Percentiles rank a stretch among this genome's conserved stretches.
Evolutionary conservation across 2,329 filamentous ascomycete species (phyloP).

Genomic region (Calonectria henricotiae): DNA sequence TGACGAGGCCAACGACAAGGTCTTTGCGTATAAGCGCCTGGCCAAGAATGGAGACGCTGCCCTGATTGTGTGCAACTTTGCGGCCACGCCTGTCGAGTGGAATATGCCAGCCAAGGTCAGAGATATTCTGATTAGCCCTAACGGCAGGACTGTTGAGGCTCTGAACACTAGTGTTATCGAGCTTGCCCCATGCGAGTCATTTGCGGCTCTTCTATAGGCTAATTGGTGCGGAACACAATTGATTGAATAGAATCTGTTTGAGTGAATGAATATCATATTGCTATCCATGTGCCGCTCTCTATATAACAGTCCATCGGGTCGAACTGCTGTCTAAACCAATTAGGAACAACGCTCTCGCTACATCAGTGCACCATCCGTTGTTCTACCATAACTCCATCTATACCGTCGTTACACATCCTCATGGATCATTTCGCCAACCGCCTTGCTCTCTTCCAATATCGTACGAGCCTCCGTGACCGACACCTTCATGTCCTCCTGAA

Average conservation of each 20-base stretch:
- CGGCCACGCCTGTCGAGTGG: conserved; percentile 56
- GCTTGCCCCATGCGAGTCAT: conserved; percentile 59
- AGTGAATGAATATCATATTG: background rate
- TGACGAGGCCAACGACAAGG: conserved; percentile 57
- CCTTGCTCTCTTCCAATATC: conserved; percentile 78
- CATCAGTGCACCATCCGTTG: background rate
- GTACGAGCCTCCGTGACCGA: conserved; percentile 62
- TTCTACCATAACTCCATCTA: background rate
- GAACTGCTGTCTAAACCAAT: background rate
- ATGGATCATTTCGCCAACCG: conserved; percentile 78
- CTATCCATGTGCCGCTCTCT: background rate
- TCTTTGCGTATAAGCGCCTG: conserved; percentile 60
- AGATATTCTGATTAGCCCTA: conserved; percentile 58
- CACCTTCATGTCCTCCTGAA: conserved; percentile 72
- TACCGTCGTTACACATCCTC: conserved; percentile 65
- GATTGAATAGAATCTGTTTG: conserved; percentile 2
- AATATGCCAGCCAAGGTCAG: conserved; percentile 48
- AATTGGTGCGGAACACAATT: background rate
- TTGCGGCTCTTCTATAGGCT: conserved; percentile 55
- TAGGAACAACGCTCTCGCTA: background rate
- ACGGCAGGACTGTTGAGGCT: conserved; percentile 52
- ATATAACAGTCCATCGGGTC: background rate
- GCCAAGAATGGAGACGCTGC: conserved; percentile 55
- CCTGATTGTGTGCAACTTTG: conserved; percentile 61
- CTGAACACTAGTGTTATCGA: conserved; percentile 51